These are phyloP conservation scores for Cyberlindnera xylosilytica DNA, from an alignment of 805 yeast species.

Conservation along the genomic window DNA sequence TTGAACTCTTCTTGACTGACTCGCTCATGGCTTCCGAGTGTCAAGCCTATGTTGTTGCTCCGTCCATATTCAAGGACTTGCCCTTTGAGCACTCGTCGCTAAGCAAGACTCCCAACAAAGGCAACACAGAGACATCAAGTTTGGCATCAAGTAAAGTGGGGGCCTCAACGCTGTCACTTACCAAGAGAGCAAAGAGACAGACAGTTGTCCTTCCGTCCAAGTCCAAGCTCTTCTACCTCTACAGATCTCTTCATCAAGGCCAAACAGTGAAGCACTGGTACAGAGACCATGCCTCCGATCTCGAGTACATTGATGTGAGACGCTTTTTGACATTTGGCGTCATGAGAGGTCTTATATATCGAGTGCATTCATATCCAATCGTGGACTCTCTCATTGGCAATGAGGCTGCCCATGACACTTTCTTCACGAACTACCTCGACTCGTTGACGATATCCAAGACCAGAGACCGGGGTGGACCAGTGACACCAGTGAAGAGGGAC, in stretches of 20 bases:
- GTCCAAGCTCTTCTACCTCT: conserved; percentile 66
- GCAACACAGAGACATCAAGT: conserved; percentile 4
- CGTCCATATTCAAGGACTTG: conserved; percentile 33
- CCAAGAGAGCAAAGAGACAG: conserved; percentile 8
- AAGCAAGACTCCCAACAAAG: not conserved
- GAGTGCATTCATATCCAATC: conserved; percentile 73
- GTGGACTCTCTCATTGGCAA: conserved; percentile 19
- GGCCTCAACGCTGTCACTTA: conserved; percentile 16
- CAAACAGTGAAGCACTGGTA: conserved; percentile 81
- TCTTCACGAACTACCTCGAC: conserved; percentile 11
- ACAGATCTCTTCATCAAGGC: conserved; percentile 76
- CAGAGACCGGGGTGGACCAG: not conserved
- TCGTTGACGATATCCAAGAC: conserved; percentile 1
- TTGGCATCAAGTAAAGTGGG: conserved; percentile 7
- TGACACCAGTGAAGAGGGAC: not conserved
- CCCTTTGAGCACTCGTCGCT: conserved; percentile 29
- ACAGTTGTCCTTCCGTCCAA: conserved; percentile 51
- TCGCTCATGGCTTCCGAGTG: conserved; percentile 74
- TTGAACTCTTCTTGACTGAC: conserved; percentile 65
- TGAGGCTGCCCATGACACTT: conserved; percentile 19
- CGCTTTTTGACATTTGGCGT: conserved; percentile 86
- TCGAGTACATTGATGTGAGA: conserved; percentile 73
- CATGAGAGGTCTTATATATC: conserved; percentile 72
- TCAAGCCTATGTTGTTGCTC: conserved; percentile 69
- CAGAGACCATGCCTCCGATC: conserved; percentile 52